These are phyloP conservation scores for Basipetospora chlamydospora DNA, from an alignment of 2,329 filamentous ascomycete species.

Conservation along the genomic window DNA sequence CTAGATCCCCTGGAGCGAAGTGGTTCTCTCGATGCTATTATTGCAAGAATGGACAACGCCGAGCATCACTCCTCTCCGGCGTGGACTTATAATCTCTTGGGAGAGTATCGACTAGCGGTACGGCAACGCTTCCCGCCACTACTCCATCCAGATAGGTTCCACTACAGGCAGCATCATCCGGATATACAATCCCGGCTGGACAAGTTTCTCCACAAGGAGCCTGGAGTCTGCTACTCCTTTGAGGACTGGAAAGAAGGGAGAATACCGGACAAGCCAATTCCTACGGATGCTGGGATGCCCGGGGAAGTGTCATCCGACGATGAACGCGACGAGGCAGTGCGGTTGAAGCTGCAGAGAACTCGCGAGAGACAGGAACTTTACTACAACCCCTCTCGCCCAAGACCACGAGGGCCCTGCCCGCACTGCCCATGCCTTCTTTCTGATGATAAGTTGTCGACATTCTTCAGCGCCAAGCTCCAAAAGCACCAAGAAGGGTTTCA, in stretches of 20 bases:
- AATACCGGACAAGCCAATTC: neutral
- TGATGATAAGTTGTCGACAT: neutral
- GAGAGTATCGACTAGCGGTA: neutral
- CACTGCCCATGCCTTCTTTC: neutral
- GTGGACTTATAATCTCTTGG: neutral
- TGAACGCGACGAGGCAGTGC: neutral
- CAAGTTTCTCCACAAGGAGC: slow-evolving; percentile 2
- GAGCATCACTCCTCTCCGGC: neutral
- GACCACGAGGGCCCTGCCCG: neutral
- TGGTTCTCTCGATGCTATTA: neutral
- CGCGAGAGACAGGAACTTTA: neutral
- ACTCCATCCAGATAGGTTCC: neutral
- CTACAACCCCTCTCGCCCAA: neutral
- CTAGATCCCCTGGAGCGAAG: neutral
- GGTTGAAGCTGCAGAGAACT: neutral
- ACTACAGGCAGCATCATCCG: slow-evolving; percentile 3
- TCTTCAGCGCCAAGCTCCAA: neutral
- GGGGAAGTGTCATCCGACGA: neutral
- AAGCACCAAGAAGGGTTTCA: neutral
- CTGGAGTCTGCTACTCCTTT: slow-evolving; percentile 4
- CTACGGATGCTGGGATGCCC: neutral
- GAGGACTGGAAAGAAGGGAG: slow-evolving; percentile 5
- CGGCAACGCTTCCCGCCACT: neutral
- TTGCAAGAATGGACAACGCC: neutral
- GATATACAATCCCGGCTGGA: slow-evolving; percentile 1